Percentiles rank a stretch among this genome's conserved stretches.
phyloP scores from a whole-genome alignment of 305 asterid species.

The Ilex paraguariensis region DNA sequence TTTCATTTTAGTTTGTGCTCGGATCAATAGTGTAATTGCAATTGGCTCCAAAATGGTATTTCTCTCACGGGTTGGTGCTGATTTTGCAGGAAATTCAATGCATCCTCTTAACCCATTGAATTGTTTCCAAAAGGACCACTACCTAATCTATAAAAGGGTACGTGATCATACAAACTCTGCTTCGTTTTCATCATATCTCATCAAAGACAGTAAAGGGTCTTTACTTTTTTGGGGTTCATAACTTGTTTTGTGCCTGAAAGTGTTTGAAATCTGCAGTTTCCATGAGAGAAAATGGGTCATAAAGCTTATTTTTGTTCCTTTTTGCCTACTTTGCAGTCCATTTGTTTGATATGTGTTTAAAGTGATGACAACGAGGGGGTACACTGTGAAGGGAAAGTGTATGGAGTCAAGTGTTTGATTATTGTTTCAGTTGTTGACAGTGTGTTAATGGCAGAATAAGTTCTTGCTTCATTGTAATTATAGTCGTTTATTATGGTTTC shows the following conservation, averaged over 20 bases:
- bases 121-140: slow-evolving; percentile 4
- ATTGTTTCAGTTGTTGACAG: too few relatives aligned
- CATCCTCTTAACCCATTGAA: slow-evolving; percentile 14
- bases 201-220: background rate
- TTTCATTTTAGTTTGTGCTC: background rate
- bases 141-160: slow-evolving; percentile 13
- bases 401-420: too few relatives aligned
- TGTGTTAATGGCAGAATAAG: too few relatives aligned
- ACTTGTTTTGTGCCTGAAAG: background rate
- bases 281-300: too few relatives aligned
- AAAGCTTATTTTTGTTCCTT: too few relatives aligned
- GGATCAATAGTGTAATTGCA: slow-evolving; percentile 4
- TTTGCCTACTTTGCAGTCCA: too few relatives aligned
- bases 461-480: too few relatives aligned
- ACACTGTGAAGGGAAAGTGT: too few relatives aligned
- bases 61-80: slow-evolving; percentile 14
- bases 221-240: background rate
- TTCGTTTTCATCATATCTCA: background rate
- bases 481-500: too few relatives aligned
- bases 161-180: slow-evolving; percentile 1
- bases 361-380: too few relatives aligned
- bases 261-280: background rate
- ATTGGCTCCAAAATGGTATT: slow-evolving; percentile 14
- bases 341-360: too few relatives aligned
- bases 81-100: slow-evolving; percentile 29